Conservation (phyloP, 225 moss, liverwort and hornwort species). For the Physcomitrium patens region DNA sequence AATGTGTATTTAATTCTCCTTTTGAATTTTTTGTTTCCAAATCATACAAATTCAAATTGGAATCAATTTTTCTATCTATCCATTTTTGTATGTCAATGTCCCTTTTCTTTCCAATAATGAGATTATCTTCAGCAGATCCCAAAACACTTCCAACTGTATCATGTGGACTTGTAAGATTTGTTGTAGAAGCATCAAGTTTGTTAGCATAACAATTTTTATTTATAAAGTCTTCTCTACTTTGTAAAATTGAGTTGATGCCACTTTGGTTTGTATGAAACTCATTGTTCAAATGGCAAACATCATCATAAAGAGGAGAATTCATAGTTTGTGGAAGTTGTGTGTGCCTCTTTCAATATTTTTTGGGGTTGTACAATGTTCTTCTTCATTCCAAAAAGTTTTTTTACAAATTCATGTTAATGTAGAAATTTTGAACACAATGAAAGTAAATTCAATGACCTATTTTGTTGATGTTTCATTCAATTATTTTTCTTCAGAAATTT, state of each 20-base stretch:
- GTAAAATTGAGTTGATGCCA: background rate
- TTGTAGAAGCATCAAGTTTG: accelerated
- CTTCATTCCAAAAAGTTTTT: too few relatives aligned
- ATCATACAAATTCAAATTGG: background rate
- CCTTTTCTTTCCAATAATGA: background rate
- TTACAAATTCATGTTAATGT: too few relatives aligned
- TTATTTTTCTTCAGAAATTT: too few relatives aligned
- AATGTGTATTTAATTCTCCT: accelerated
- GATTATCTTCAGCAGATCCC: background rate
- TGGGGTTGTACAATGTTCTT: too few relatives aligned
- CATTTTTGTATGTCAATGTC: background rate
- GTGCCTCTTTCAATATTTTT: background rate
- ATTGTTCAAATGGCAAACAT: background rate
- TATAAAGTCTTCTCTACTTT: background rate
- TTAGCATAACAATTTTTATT: background rate
- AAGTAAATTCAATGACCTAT: too few relatives aligned
- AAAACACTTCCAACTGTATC: accelerated
- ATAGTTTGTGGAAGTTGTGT: background rate
- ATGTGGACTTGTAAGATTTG: background rate
- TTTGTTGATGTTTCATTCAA: too few relatives aligned
- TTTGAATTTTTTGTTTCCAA: background rate
- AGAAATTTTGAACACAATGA: too few relatives aligned
- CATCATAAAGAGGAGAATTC: background rate
- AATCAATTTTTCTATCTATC: conserved; percentile 29
- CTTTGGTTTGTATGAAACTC: background rate